Base-by-base conservation (phyloP, 495 filamentous ascomycete genomes). In the Penicillium angulare region DNA sequence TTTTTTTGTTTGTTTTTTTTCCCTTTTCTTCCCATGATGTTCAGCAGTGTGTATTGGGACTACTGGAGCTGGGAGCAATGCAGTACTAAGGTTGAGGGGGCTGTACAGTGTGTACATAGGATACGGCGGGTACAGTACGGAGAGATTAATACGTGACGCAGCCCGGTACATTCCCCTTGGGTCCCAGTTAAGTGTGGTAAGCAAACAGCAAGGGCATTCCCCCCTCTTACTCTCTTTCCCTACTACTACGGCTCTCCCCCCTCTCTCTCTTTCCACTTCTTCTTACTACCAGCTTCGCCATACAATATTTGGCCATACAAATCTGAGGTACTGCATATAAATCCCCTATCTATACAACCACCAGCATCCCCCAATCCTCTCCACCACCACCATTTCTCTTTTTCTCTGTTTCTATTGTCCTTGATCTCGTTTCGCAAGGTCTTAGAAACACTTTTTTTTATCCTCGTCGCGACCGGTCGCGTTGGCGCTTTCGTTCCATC, bases 231-330 rank as follows among this genome's bases (percentile, higher is more conserved):
- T 73, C 75, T 79, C 67, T 70, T 72, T 71, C 67, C 74, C 77
- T 79, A 81, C 77, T 83, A 81, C 83, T 83, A 80, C 79, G 74
- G 72, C 71, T 57, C 60, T 71, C 64, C 59, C 63, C 65, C 58
- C 68, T 66, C 59, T 57, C 65, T 67, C 57, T 61, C n/a, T n/a
- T n/a, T 68, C 68, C 62, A 58, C 67, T 63, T 56, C 54, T 68
- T 73, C 80, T 75, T 80, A 80, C 77, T 72, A 74, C 72, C 60
- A 66, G 45, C 56, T 67, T 73, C 77, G 67, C 78, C 80, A 80
- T 79, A 84, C 79, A 82, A 82, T 77, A 73, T 76, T 72, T 74
- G 74, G 77, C 77, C 75, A 68, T 65, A 75, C 63, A 72, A 70
- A 72, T 74, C 69, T 74, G 75, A 67, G 72, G 64, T 72, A 67